Conservation (phyloP, 2,329 filamentous ascomycete genomes). For the Neobulgaria alba region DNA sequence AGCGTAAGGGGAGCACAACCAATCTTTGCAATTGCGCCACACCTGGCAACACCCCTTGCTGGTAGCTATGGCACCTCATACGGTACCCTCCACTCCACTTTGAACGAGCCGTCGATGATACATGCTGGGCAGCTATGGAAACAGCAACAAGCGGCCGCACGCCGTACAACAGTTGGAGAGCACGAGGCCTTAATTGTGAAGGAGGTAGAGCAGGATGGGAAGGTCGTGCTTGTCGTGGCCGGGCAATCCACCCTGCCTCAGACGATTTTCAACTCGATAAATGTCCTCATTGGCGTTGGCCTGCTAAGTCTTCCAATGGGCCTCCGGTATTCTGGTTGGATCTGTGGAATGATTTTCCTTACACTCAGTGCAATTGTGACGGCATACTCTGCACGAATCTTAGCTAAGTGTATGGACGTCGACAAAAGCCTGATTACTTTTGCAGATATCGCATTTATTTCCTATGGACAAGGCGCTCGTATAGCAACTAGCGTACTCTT, state of each 20-base stretch:
- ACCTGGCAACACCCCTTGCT: constrained; percentile 58
- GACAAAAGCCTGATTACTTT: constrained; percentile 85
- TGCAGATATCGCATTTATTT: constrained; percentile 85
- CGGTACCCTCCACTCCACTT: constrained; percentile 37
- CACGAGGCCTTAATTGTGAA: constrained; percentile 75
- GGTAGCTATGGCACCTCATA: constrained; percentile 62
- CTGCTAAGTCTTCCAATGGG: constrained; percentile 83
- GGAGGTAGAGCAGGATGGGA: constrained; percentile 81
- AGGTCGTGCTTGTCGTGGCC: constrained; percentile 73
- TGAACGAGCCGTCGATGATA: constrained; percentile 37
- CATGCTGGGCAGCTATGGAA: constrained; percentile 44
- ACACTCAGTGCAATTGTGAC: constrained; percentile 67
- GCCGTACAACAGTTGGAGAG: constrained; percentile 39
- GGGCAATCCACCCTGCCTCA: constrained; percentile 94
- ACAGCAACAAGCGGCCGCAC: constrained; percentile 37
- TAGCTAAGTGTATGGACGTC: constrained; percentile 82
- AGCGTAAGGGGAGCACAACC: constrained; percentile 34
- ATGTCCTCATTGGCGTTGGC: constrained; percentile 80
- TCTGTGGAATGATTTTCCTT: constrained; percentile 70
- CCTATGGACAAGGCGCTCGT: constrained; percentile 75
- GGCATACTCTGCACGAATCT: constrained; percentile 73
- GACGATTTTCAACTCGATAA: constrained; percentile 86
- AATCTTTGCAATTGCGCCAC: constrained; percentile 50
- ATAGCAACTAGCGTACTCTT: constrained; percentile 80
- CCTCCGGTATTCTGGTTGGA: constrained; percentile 80